Evolutionary conservation across 805 yeast species (phyloP), one percentile per base, ranked within the genome.

Genomic region (Grigorovia transvaalensis): DNA sequence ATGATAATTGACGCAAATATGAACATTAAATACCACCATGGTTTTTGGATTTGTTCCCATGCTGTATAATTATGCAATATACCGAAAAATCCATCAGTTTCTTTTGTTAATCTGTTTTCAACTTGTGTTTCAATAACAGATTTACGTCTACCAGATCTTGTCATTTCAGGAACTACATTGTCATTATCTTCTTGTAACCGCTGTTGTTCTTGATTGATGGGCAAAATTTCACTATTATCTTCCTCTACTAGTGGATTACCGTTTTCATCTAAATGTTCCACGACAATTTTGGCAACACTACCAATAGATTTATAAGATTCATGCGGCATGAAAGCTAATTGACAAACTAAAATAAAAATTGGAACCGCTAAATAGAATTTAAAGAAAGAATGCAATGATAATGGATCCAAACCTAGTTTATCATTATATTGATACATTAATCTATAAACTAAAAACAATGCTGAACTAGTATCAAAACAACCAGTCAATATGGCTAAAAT

Each of bases 391-490:
- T 72, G 63, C 11, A 88, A 62, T 0, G 80, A 60, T 35, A 61
- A 47, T 15, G 43, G 19, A 19, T 30, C 9, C 17, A 15, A 12
- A 38, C 42, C 42, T 4, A 38, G 3, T 1, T 54, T 51, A 15
- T 50, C 44, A 41, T 56, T 50, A 18, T 62, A 63, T 56, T 79
- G 81, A 67, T 85, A 89, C 12, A 77, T 60, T 17, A 88, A 54
- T 59, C 96, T 72, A 71, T 89, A 91, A 11, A 78, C 59, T 58
- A 88, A 72, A 63, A 90, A 90, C 47, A 90, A 75, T 0, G 96
- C 96, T n/a, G 95, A 81, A 1, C 96, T 86, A 0, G 96, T 77
- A 67, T 91, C 97, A 63, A 90, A 89, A 0, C 96, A 89, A n/a
- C 97, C 97, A 0, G 96, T 88, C 49, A 90, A 70, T 17, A 88